Conservation (phyloP, 2,329 filamentous ascomycete species). For the Aspergillus pseudoglaucus region DNA sequence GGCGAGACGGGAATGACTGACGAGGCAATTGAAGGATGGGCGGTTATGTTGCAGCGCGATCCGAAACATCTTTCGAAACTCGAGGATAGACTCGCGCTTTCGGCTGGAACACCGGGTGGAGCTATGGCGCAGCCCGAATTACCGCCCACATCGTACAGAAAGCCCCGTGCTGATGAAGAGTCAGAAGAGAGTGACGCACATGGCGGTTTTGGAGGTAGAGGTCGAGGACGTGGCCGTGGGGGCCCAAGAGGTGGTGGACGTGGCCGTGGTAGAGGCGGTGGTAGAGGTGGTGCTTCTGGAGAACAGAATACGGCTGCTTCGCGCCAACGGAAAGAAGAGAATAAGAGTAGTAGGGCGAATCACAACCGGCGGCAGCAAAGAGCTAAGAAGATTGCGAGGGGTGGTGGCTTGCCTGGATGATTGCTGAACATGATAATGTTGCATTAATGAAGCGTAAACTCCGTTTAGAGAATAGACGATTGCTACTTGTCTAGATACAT, state of each 20-base stretch:
- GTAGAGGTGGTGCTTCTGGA: conserved; percentile 47
- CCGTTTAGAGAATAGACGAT: too few species aligned
- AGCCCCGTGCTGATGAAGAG: conserved; percentile 20
- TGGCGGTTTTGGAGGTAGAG: conserved; percentile 24
- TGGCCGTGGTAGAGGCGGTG: conserved; percentile 42
- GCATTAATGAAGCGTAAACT: background rate
- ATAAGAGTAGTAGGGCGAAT: conserved; percentile 75
- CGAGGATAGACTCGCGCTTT: conserved; percentile 63
- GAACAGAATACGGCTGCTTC: conserved; percentile 68
- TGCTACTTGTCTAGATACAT: too few species aligned
- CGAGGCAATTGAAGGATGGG: conserved; percentile 92
- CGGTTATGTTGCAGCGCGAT: conserved; percentile 72
- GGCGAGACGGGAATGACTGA: conserved; percentile 82
- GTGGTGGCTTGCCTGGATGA: conserved; percentile 37
- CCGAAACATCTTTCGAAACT: conserved; percentile 61
- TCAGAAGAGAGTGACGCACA: conserved; percentile 47
- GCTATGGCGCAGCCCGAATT: conserved; percentile 55
- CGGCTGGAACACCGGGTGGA: conserved; percentile 46
- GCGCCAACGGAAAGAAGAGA: conserved; percentile 70
- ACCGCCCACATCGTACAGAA: conserved; percentile 58
- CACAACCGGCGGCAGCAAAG: conserved; percentile 73
- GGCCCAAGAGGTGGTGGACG: conserved; percentile 45
- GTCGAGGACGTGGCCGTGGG: conserved; percentile 44
- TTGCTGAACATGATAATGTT: background rate
- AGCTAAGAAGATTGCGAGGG: conserved; percentile 56